phyloP scores from a whole-genome alignment of 176 grass and related monocot species.

The Musa schizocarpa region DNA sequence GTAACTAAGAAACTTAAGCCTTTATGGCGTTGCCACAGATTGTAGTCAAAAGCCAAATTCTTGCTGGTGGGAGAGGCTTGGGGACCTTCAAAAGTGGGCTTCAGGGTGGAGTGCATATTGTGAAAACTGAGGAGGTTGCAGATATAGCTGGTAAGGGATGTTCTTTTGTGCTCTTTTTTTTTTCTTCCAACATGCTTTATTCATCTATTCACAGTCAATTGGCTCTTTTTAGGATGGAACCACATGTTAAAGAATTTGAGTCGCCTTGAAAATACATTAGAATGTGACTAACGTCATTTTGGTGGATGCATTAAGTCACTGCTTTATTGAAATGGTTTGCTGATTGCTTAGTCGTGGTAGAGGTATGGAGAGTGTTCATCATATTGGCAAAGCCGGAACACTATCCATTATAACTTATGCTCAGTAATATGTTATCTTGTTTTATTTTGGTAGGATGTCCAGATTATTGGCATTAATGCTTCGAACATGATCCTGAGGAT shows the following conservation, averaged over 20 bases:
- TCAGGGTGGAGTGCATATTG: conserved; percentile 96
- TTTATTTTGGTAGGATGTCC: too few species aligned
- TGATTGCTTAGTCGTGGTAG: background rate
- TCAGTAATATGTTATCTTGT: too few species aligned
- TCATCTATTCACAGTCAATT: background rate
- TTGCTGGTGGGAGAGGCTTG: conserved; percentile 89
- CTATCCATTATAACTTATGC: background rate
- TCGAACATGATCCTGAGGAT: too few species aligned
- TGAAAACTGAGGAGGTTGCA: conserved; percentile 81
- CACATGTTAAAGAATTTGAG: too few species aligned
- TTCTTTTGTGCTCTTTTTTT: conserved; percentile 18
- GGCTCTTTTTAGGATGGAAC: background rate
- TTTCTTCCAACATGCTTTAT: background rate
- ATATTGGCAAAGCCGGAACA: background rate
- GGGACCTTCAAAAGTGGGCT: conserved; percentile 98
- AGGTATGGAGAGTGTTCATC: background rate
- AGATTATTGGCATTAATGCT: too few species aligned
- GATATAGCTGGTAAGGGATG: conserved; percentile 47
- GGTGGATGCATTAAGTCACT: background rate
- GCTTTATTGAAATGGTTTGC: background rate
- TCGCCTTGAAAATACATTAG: too few species aligned
- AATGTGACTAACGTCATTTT: background rate
- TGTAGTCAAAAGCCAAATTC: conserved; percentile 99
- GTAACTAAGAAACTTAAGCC: background rate
- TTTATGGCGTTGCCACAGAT: conserved; percentile 36